Evolutionary conservation across 345 rosid species (phyloP).

Genomic region (Turnera subulata): DNA sequence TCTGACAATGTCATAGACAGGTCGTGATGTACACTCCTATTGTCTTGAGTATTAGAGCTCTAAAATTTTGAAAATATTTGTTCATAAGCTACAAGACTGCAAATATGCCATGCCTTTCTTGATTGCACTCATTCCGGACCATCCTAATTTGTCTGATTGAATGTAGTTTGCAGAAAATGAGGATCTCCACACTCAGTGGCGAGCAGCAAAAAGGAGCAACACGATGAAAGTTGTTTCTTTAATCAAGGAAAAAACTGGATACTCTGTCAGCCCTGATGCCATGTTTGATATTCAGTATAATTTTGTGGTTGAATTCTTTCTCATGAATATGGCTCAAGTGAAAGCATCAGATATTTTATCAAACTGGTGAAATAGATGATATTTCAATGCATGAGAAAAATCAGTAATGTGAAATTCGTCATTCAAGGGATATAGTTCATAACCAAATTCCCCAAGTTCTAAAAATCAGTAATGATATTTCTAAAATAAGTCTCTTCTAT

Average conservation of each 20-base stretch:
- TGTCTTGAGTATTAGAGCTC: no score
- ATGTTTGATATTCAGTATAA: slow-evolving; percentile 80
- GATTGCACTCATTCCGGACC: neutral
- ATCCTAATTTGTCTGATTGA: slow-evolving; percentile 18
- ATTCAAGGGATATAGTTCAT: neutral
- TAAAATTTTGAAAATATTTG: neutral
- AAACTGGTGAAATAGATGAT: slow-evolving; percentile 1
- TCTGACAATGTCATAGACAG: no score
- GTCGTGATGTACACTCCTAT: no score
- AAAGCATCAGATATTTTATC: slow-evolving; percentile 1
- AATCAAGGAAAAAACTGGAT: slow-evolving; percentile 67
- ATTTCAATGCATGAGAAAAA: no score
- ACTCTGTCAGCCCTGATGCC: slow-evolving; percentile 66
- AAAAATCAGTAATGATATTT: no score
- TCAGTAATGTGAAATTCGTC: no score
- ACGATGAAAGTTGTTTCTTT: slow-evolving; percentile 64
- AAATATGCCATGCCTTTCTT: neutral
- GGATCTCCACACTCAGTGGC: slow-evolving; percentile 65
- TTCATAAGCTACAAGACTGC: neutral
- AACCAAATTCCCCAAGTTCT: neutral
- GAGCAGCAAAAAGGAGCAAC: slow-evolving; percentile 62
- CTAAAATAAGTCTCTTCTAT: no score
- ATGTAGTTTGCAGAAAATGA: slow-evolving; percentile 66
- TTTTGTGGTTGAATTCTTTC: slow-evolving; percentile 13
- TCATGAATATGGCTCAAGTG: neutral